These are phyloP conservation scores for Colletotrichum liriopes DNA, from an alignment of 2,329 filamentous ascomycete genomes.

Conservation along the genomic window DNA sequence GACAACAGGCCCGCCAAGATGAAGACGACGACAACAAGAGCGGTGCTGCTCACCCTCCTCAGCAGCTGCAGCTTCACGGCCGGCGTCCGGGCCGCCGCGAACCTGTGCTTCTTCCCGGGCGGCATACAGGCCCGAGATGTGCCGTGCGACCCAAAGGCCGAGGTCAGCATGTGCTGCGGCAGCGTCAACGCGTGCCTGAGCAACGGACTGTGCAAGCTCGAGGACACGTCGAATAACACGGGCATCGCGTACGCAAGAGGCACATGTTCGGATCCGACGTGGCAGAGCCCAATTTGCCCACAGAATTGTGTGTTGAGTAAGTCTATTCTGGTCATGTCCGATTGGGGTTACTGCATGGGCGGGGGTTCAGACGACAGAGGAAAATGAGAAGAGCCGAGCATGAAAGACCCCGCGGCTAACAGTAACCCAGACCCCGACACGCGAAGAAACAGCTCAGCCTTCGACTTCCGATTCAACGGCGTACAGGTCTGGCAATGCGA, in stretches of 20 bases:
- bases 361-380: background rate
- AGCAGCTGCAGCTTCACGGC: slow-evolving; percentile 9
- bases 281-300: slow-evolving; percentile 39
- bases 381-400: too few relatives aligned
- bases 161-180: slow-evolving; percentile 42
- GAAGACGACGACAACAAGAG: slow-evolving; percentile 20
- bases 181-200: slow-evolving; percentile 36
- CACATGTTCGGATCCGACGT: slow-evolving; percentile 38
- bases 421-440: slow-evolving; percentile 32
- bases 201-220: slow-evolving; percentile 39
- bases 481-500: slow-evolving; percentile 41
- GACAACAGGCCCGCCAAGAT: background rate
- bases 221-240: slow-evolving; percentile 32
- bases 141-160: slow-evolving; percentile 38
- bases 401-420: background rate
- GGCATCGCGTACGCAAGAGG: slow-evolving; percentile 39
- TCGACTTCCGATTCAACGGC: slow-evolving; percentile 39
- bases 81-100: slow-evolving; percentile 23
- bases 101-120: slow-evolving; percentile 40
- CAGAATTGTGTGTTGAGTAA: slow-evolving; percentile 36
- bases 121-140: slow-evolving; percentile 37
- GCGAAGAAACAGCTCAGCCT: slow-evolving; percentile 26
- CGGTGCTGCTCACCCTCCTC: slow-evolving; percentile 26
- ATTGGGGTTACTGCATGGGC: background rate
- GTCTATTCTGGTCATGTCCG: background rate